phyloP scores from a whole-genome alignment of 805 yeast species.

The Candida sphagnicola region DNA sequence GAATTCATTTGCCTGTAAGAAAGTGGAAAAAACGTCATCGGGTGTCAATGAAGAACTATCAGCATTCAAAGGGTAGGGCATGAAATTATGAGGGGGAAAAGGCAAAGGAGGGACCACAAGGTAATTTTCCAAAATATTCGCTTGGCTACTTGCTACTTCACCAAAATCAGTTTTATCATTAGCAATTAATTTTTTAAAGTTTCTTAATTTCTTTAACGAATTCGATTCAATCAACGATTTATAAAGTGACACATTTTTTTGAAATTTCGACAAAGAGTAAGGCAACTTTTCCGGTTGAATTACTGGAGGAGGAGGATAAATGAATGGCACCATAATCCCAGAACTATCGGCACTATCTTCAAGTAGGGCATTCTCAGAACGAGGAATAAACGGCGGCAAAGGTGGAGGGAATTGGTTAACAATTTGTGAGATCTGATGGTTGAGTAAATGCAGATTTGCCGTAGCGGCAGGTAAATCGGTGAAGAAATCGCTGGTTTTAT shows the following conservation, averaged over 20 bases:
- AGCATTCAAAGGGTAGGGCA: slow-evolving; percentile 41
- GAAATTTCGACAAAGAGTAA: slow-evolving; percentile 16
- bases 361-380: neutral
- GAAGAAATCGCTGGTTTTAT: slow-evolving; percentile 28
- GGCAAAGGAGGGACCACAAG: slow-evolving; percentile 37
- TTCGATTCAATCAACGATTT: neutral
- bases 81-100: slow-evolving; percentile 41
- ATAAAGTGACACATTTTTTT: neutral
- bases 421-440: slow-evolving; percentile 20
- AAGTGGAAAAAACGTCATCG: slow-evolving; percentile 29
- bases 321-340: slow-evolving; percentile 42
- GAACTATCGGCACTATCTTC: slow-evolving; percentile 6
- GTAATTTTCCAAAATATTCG: neutral
- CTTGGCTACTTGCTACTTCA: neutral
- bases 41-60: slow-evolving; percentile 33
- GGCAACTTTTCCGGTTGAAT: slow-evolving; percentile 18
- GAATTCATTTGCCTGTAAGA: slow-evolving; percentile 31
- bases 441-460: slow-evolving; percentile 6
- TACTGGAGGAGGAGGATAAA: slow-evolving; percentile 40
- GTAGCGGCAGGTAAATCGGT: slow-evolving; percentile 21
- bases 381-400: slow-evolving; percentile 24
- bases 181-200: neutral
- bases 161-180: slow-evolving; percentile 1
- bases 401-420: slow-evolving; percentile 36
- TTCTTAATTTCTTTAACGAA: neutral